Evolutionary conservation across 1,284 basidiomycete genomes (phyloP), one percentile per base, ranked within the genome.

Genomic region (Tilletia horrida): DNA sequence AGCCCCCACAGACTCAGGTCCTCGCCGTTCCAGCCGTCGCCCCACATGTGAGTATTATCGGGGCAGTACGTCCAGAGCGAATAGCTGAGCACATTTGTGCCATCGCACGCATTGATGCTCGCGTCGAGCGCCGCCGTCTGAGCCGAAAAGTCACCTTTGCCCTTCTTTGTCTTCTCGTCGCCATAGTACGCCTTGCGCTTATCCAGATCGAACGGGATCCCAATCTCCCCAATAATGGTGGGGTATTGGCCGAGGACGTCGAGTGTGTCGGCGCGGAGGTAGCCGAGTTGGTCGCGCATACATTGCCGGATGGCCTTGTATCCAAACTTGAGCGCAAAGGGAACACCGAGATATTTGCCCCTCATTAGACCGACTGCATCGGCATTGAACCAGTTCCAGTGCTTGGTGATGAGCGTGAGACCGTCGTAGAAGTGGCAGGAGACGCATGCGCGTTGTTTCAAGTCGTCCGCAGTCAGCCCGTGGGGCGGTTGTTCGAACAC

Each of bases 361-460:
- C 95, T 85, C 84, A 92, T 68, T 86, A 90, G 45, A 84, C 92
- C 81, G 83, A 89, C 68, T 84, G 83, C 73, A 85, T 88, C 83
- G 81, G 88, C 77, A 77, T 97, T 97, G 86, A 95, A 92, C 91
- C 90, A 93, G 80, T 93, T 91, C 83, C 81, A 86, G 80, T 82
- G 82, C 72, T 83, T 83, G 62, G 83, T 84, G 64, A 84, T 77
- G 65, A 87, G 81, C 13, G 86, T 86, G 55, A 97, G 85, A 1
- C 95, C 95, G 77, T 98, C 95, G 81, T 97, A 98, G 82, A 93
- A 98, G 83, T 98, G 95, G 0, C 88, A 86, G 0, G 91, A 90
- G 70, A 91, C 89, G 65, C 88, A 91, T 9, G 87, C 89, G 1
- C 95, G 88, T 0, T 89, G 88, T 52, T 85, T 83, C 16, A 94